These are phyloP conservation scores for Carpinus fangiana DNA, from an alignment of 306 rosid genomes.

Conservation along the genomic window DNA sequence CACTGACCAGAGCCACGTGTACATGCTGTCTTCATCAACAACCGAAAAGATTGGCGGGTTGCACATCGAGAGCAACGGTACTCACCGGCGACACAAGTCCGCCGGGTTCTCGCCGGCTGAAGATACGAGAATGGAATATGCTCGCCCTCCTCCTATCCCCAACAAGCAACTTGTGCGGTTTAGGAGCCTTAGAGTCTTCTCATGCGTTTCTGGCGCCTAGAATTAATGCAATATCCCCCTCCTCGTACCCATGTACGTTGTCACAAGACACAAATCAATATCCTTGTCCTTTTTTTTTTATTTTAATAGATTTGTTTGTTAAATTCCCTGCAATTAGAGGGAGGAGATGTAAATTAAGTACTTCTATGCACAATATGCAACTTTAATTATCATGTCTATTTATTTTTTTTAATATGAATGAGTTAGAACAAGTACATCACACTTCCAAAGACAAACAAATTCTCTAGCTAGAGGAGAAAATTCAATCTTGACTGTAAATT, in stretches of 20 bases:
- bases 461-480: too few species aligned
- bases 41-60: background rate
- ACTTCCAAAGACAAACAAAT: too few species aligned
- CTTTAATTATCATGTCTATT: too few species aligned
- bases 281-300: background rate
- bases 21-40: background rate
- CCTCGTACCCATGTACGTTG: background rate
- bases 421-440: too few species aligned
- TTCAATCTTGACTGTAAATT: too few species aligned
- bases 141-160: background rate
- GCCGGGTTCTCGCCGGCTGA: background rate
- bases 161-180: constrained; percentile 17
- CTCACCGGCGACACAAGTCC: background rate
- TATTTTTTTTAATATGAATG: too few species aligned
- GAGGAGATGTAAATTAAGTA: too few species aligned
- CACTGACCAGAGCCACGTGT: background rate
- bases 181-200: constrained; percentile 9
- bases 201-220: background rate
- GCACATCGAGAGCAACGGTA: background rate
- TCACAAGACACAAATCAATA: background rate
- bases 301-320: background rate
- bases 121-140: background rate
- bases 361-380: too few species aligned
- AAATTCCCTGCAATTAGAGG: too few species aligned
- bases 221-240: background rate